A percentile compares a stretch with the other conserved stretches of the same genome.
These are phyloP conservation scores for Phytomonas sp. DNA, from an alignment of 208 protist species.

Conservation along the genomic window DNA sequence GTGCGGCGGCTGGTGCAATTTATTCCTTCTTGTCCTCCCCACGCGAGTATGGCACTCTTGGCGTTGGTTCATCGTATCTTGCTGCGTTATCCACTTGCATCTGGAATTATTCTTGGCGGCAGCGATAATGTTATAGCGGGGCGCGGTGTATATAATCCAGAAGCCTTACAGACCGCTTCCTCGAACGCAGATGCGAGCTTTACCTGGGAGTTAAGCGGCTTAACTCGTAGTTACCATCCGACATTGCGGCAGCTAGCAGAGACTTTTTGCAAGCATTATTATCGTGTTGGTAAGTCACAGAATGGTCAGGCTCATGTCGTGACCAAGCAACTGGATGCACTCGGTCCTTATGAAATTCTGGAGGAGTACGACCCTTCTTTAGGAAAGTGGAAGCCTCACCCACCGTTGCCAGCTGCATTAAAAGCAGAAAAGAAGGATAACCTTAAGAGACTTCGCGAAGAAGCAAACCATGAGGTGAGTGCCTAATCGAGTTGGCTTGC, in stretches of 20 bases:
- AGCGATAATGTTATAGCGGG: slow-evolving; percentile 85
- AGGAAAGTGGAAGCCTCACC: slow-evolving; percentile 62
- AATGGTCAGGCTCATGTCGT: slow-evolving; percentile 81
- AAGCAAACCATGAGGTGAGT: slow-evolving; percentile 1
- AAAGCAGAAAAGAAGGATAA: slow-evolving; percentile 10
- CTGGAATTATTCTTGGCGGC: slow-evolving; percentile 76
- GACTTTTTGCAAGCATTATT: slow-evolving; percentile 74
- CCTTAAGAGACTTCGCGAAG: background rate
- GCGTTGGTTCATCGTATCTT: slow-evolving; percentile 72
- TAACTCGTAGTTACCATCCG: slow-evolving; percentile 79
- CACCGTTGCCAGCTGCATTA: slow-evolving; percentile 43
- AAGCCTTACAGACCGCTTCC: slow-evolving; percentile 65
- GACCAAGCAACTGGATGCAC: slow-evolving; percentile 78
- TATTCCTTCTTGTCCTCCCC: slow-evolving; percentile 62
- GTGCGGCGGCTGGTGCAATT: slow-evolving; percentile 70
- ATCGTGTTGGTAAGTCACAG: slow-evolving; percentile 71
- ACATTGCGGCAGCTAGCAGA: slow-evolving; percentile 74
- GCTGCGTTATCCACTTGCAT: slow-evolving; percentile 71
- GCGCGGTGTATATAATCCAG: slow-evolving; percentile 80
- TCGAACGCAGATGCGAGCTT: slow-evolving; percentile 86
- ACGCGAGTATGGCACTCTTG: slow-evolving; percentile 75
- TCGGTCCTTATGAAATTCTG: slow-evolving; percentile 86
- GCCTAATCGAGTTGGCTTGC: background rate
- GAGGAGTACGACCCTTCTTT: slow-evolving; percentile 83
- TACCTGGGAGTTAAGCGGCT: slow-evolving; percentile 75